phyloP scores from a whole-genome alignment of 2,329 filamentous ascomycete genomes.

The Tolypocladium pustulatum region DNA sequence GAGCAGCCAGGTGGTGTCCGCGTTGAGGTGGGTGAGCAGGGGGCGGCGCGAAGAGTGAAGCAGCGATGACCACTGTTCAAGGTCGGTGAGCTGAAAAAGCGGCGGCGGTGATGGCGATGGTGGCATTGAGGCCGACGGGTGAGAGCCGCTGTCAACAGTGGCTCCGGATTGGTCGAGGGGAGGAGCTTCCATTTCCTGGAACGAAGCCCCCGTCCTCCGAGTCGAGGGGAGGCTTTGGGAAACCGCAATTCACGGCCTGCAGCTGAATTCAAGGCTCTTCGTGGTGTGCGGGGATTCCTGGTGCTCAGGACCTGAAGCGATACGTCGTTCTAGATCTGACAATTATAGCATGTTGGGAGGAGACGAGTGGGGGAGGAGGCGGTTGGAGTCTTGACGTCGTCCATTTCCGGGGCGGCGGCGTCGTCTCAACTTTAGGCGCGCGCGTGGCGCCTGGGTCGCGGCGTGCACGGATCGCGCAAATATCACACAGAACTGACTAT shows the following conservation, averaged over 20 bases:
- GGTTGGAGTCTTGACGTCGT: neutral
- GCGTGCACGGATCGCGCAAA: neutral
- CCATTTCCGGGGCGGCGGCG: neutral
- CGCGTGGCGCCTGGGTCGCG: neutral
- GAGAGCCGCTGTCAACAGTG: no score
- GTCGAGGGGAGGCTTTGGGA: neutral
- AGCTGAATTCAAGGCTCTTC: neutral
- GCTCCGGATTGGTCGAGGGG: neutral
- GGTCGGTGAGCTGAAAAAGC: constrained; percentile 4
- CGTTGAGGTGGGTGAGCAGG: constrained; percentile 54
- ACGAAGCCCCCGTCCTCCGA: neutral
- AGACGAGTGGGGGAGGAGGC: neutral
- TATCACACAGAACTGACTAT: neutral
- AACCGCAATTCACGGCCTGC: neutral
- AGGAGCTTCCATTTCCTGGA: neutral
- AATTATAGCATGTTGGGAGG: neutral
- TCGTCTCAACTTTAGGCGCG: neutral
- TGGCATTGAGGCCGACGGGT: neutral
- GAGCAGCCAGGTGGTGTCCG: constrained; percentile 58
- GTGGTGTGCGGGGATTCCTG: neutral
- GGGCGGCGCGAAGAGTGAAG: constrained; percentile 14
- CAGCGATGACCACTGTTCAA: constrained; percentile 9
- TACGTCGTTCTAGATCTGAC: neutral
- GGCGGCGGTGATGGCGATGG: neutral
- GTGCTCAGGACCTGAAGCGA: neutral